Conservation (phyloP, 371 early-diverging fungal species). For the Parasitella parasitica region DNA sequence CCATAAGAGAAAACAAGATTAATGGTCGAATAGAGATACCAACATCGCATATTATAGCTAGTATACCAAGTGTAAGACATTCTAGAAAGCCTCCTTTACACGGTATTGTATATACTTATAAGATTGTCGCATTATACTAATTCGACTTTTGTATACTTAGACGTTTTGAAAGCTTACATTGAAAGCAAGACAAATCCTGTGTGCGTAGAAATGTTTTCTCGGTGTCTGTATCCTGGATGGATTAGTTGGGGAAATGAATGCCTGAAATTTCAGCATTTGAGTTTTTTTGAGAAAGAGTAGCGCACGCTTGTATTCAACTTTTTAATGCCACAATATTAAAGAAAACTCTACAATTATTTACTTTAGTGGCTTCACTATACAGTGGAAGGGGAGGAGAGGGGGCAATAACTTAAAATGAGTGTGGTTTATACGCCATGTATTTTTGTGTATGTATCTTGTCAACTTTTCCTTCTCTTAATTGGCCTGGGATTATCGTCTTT, state of each 20-base stretch:
- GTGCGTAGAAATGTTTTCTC: constrained; percentile 73
- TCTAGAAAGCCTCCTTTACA: constrained; percentile 71
- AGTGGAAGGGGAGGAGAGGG: too few species aligned
- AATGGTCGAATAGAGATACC: neutral
- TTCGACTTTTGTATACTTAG: constrained; percentile 1
- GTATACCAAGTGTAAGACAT: constrained; percentile 61
- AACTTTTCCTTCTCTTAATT: constrained; percentile 15
- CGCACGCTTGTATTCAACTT: too few species aligned
- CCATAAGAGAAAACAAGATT: neutral
- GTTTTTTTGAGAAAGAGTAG: constrained; percentile 26
- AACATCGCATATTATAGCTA: constrained; percentile 39
- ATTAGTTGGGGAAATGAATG: constrained; percentile 80
- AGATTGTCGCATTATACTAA: neutral
- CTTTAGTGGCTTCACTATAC: neutral
- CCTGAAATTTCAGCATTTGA: constrained; percentile 57
- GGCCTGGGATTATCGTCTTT: constrained; percentile 15
- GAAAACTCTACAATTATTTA: too few species aligned
- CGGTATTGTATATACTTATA: constrained; percentile 9
- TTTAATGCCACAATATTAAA: too few species aligned
- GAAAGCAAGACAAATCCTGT: constrained; percentile 18
- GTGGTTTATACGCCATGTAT: neutral
- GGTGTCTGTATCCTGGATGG: constrained; percentile 64
- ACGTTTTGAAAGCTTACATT: constrained; percentile 25
- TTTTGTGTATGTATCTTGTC: neutral
- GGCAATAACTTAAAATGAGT: neutral